Evolutionary conservation across 805 yeast species (phyloP), one percentile per base, ranked within the genome.

Genomic region (Yamadazyma nakazawae): DNA sequence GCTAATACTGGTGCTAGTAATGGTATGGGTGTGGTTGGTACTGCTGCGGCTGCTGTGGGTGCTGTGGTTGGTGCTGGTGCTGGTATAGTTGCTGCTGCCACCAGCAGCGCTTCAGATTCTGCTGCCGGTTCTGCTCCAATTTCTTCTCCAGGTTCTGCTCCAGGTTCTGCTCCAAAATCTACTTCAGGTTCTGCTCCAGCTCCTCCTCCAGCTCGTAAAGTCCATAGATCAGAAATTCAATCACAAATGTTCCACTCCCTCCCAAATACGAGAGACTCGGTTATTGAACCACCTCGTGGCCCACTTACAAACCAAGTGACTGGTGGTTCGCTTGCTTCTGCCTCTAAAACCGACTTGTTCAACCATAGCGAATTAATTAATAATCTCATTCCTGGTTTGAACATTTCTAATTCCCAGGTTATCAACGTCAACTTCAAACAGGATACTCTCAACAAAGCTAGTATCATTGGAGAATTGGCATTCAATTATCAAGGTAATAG

Each of bases 371-470:
- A 46, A 26, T 50, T 52, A 32, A n/a, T 28, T 10, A 39, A 59
- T 3, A 59, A 60, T 2, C 58, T 68, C 68, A 51, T 85, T 59
- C 76, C 83, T 32, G 95, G 94, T 2, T 70, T 92, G 54, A 88
- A 84, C 56, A 82, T 91, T 2, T 85, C 95, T 40, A 71, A 90
- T 52, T 91, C 94, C n/a, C 98, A 92, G 67, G 82, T 86, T 11
- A 73, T 88, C 52, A 84, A 81, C 60, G 96, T 89, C 5, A 75
- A 78, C 16, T 83, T 83, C 64, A 80, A 78, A 52, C 88, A 84
- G 58, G 96, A 95, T 16, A 66, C 67, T 37, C 68, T 83, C 32
- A 62, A 65, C 11, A 75, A 79, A 31, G 78, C 88, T 7, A 82
- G 84, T 59, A 74, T 84, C 11, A 76, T 85, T 46, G 97, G 98